Evolutionary conservation across 2,329 filamentous ascomycete species (phyloP), one percentile per base, ranked within the genome.

Genomic region (Aplosporella prunicola): DNA sequence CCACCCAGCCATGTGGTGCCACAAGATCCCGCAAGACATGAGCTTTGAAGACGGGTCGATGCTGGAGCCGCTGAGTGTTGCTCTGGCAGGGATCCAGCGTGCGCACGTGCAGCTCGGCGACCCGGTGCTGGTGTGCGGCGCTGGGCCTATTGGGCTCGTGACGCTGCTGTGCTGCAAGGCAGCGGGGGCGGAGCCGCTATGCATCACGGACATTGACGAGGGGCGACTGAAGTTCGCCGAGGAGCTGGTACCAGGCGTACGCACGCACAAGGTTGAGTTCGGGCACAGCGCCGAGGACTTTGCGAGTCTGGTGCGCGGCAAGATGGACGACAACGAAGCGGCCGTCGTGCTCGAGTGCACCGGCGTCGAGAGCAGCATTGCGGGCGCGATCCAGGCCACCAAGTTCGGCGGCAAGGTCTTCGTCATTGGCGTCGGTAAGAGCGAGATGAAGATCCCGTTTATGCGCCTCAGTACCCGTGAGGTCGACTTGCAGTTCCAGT

Each of bases 381-480:
- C 78, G 5, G 72, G 83, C 18, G 86, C 87, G 36, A 89, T 95
- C 57, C 91, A 88, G 74, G 80, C 84, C 8, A 76, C 82, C 58
- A 93, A 89, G 66, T 96, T 96, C 53, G 91, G 89, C 47, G 89
- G 91, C 51, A 94, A 93, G 64, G 89, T 96, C 37, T 96, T 96
- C 56, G 82, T 96, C 46, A 93, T 95, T 47, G 89, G 89, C 26
- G 88, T 96, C 3, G 91, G 89, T 48, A 89, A 83, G 71, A 88
- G 91, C 59, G 85, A 95, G 69, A 91, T 96, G 69, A 86, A 76
- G 62, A 82, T 96, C 46, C 89, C 89, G 18, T 96, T 96, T 62
- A 95, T 95, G 89, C 69, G 86, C 35, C 74, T 89, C 41, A 89
- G 82, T 51, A 89, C 88, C 5, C 76, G 84, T 46, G 91, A 96